Conservation (phyloP, 1,284 basidiomycete genomes). For the Apiotrichum akiyoshidainum region DNA sequence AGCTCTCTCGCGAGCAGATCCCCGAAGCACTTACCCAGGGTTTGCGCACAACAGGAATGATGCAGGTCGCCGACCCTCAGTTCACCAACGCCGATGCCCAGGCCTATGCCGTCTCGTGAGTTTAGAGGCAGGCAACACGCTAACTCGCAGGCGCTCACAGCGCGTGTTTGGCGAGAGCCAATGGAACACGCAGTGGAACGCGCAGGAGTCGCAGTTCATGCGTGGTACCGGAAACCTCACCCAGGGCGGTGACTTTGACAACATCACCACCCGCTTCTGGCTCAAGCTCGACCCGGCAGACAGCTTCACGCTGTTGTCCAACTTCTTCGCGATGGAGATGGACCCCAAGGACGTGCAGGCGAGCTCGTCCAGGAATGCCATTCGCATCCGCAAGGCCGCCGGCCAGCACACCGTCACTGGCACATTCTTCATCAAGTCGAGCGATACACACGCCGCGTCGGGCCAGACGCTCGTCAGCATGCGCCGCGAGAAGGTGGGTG, state of each 20-base stretch:
- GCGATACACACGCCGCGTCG: constrained; percentile 33
- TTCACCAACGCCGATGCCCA: constrained; percentile 39
- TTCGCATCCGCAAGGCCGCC: constrained; percentile 37
- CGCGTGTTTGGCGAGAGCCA: constrained; percentile 37
- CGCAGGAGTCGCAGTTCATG: constrained; percentile 50
- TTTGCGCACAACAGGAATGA: constrained; percentile 62
- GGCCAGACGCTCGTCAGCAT: constrained; percentile 40
- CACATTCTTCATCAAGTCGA: constrained; percentile 27
- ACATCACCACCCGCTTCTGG: constrained; percentile 47
- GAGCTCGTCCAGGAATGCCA: constrained; percentile 8
- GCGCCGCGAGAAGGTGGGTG: constrained; percentile 38
- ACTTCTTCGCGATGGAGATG: constrained; percentile 30
- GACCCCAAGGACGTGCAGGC: constrained; percentile 25
- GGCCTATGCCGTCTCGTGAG: constrained; percentile 38
- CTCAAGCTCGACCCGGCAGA: constrained; percentile 30
- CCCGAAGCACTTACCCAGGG: constrained; percentile 68
- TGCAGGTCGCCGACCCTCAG: constrained; percentile 62
- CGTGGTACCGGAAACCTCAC: constrained; percentile 48
- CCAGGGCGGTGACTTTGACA: constrained; percentile 43
- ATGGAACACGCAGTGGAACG: constrained; percentile 37
- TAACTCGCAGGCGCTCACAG: constrained; percentile 32
- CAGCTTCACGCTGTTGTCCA: constrained; percentile 29
- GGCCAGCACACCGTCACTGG: constrained; percentile 40
- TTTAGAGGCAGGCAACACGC: neutral
- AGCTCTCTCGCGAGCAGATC: constrained; percentile 63